Evolutionary conservation across 2,329 filamentous ascomycete genomes (phyloP).

Genomic region (Ascochyta rabiei): DNA sequence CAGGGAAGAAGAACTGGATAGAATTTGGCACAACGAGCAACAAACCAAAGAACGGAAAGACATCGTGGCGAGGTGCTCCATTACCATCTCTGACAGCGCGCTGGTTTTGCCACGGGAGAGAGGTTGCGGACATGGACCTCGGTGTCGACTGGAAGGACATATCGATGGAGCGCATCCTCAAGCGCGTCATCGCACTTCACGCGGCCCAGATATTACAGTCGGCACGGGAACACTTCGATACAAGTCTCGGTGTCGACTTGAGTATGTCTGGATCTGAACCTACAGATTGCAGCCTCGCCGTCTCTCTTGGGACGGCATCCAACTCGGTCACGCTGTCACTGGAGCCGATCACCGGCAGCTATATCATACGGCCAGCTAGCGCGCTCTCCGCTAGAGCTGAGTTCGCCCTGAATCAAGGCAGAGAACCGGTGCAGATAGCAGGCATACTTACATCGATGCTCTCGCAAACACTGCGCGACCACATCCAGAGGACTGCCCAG

Average conservation of each 20-base stretch:
- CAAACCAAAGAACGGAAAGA: conserved; percentile 44
- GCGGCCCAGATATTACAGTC: conserved; percentile 72
- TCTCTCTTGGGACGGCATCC: conserved; percentile 71
- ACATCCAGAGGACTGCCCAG: conserved; percentile 65
- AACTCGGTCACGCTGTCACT: conserved; percentile 66
- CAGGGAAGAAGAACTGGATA: conserved; percentile 83
- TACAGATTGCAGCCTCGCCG: conserved; percentile 68
- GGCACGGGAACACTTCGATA: conserved; percentile 61
- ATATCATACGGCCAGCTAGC: conserved; percentile 68
- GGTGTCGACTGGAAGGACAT: conserved; percentile 69
- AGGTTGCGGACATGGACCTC: conserved; percentile 72
- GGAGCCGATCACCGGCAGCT: conserved; percentile 78
- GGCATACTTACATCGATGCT: conserved; percentile 66
- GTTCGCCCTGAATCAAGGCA: conserved; percentile 65
- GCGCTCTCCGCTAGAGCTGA: conserved; percentile 60
- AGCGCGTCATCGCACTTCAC: conserved; percentile 76
- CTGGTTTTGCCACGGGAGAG: conserved; percentile 85
- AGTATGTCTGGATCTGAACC: conserved; percentile 66
- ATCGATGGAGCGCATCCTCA: conserved; percentile 76
- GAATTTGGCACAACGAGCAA: conserved; percentile 82
- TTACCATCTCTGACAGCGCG: conserved; percentile 62
- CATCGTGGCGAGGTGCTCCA: conserved; percentile 42
- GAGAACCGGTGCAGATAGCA: conserved; percentile 64
- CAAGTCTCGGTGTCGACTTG: conserved; percentile 64
- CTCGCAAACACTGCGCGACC: conserved; percentile 65